phyloP scores from a whole-genome alignment of 1,139 yeast genomes.

The Debaryomycetaceae sp. region DNA sequence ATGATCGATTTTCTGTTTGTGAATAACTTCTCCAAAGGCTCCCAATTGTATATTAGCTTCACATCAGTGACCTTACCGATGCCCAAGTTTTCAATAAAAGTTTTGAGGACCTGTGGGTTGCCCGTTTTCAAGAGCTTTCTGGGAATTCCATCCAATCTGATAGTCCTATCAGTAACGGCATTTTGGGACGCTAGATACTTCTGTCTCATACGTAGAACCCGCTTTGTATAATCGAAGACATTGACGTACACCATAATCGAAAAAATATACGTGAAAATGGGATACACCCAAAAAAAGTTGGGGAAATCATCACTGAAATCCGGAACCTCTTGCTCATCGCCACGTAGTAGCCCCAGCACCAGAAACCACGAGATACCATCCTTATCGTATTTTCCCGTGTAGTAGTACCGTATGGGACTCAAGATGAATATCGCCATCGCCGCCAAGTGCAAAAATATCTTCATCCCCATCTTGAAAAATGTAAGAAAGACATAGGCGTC shows the following conservation, averaged over 20 bases:
- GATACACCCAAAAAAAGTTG: constrained; percentile 67
- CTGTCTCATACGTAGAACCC: constrained; percentile 76
- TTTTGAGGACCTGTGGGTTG: constrained; percentile 39
- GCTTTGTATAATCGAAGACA: constrained; percentile 63
- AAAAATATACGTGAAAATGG: constrained; percentile 80
- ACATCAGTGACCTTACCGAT: constrained; percentile 59
- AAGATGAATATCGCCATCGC: constrained; percentile 37
- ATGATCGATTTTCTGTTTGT: constrained; percentile 30
- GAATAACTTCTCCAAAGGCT: constrained; percentile 43
- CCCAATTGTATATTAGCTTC: constrained; percentile 55
- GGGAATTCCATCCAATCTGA: constrained; percentile 83
- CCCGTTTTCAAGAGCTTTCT: constrained; percentile 36
- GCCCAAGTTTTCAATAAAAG: constrained; percentile 57
- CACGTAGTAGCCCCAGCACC: background rate
- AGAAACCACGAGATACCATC: constrained; percentile 19
- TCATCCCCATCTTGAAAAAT: constrained; percentile 45
- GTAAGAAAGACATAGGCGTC: constrained; percentile 45
- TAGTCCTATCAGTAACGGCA: constrained; percentile 89
- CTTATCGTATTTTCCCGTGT: constrained; percentile 46
- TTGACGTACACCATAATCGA: constrained; percentile 64
- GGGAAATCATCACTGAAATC: constrained; percentile 26
- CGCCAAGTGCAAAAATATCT: constrained; percentile 33
- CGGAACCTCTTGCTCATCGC: constrained; percentile 11
- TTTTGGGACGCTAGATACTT: constrained; percentile 81
- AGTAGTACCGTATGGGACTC: constrained; percentile 44